phyloP scores from a whole-genome alignment of 306 rosid genomes.

The Albizia julibrissin region DNA sequence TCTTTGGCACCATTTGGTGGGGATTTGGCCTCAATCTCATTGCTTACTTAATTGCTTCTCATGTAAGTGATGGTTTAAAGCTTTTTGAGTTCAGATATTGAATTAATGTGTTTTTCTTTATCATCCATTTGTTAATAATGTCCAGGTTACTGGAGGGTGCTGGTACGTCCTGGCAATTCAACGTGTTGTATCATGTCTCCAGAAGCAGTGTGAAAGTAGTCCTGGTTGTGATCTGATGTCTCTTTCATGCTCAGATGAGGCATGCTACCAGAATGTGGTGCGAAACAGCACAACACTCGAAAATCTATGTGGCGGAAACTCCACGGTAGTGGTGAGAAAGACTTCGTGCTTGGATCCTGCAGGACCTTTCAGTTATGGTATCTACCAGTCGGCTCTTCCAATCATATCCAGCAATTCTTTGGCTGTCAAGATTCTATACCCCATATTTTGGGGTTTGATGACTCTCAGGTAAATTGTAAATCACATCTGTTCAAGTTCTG shows the following conservation, averaged over 20 bases:
- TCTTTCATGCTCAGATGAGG: conserved; percentile 60
- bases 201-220: conserved; percentile 67
- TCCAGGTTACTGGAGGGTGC: conserved; percentile 96
- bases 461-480: conserved; percentile 69
- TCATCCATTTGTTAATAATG: neutral
- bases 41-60: conserved; percentile 97
- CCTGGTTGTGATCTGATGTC: conserved; percentile 61
- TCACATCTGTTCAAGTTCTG: neutral
- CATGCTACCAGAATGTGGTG: conserved; percentile 48
- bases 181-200: conserved; percentile 82
- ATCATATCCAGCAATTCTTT: conserved; percentile 90
- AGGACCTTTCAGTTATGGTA: conserved; percentile 85
- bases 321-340: conserved; percentile 43
- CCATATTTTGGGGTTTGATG: conserved; percentile 98
- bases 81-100: neutral
- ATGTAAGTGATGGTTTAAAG: conserved; percentile 44
- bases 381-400: conserved; percentile 96
- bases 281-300: conserved; percentile 2
- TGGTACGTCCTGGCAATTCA: conserved; percentile 99
- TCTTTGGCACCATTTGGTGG: conserved; percentile 99
- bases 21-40: conserved; percentile 95
- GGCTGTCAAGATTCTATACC: conserved; percentile 89
- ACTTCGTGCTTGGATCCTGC: conserved; percentile 72
- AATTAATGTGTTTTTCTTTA: neutral
- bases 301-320: conserved; percentile 52